These are phyloP conservation scores for Taxillus chinensis DNA, from an alignment of 164 flowering plant species.

Conservation along the genomic window DNA sequence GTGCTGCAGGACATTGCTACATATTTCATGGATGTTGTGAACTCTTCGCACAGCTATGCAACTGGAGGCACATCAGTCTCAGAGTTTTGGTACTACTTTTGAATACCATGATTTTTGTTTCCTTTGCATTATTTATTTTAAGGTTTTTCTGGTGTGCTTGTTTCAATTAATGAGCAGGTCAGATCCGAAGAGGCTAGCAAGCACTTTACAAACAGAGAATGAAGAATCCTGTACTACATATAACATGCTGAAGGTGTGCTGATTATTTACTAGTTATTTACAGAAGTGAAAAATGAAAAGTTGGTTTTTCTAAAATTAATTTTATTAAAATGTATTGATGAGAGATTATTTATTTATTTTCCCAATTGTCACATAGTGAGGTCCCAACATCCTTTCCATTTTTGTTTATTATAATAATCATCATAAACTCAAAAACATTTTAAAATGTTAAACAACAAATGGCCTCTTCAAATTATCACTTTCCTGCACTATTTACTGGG, in stretches of 20 bases:
- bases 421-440: too few relatives aligned
- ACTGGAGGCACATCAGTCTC: constrained; percentile 88
- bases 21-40: constrained; percentile 73
- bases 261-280: neutral
- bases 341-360: too few relatives aligned
- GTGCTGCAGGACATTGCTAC: constrained; percentile 54
- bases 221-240: constrained; percentile 94
- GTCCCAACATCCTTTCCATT: too few relatives aligned
- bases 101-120: neutral
- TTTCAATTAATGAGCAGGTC: constrained; percentile 31
- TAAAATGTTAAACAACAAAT: too few relatives aligned
- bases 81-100: constrained; percentile 63
- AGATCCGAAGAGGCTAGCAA: constrained; percentile 71
- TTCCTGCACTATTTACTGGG: too few relatives aligned
- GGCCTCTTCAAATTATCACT: too few relatives aligned
- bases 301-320: too few relatives aligned
- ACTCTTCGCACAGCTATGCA: constrained; percentile 82
- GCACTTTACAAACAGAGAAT: constrained; percentile 49
- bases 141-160: neutral
- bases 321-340: too few relatives aligned
- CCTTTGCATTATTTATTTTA: neutral
- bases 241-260: constrained; percentile 83
- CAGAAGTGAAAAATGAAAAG: neutral
- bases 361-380: too few relatives aligned
- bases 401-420: too few relatives aligned